Base-by-base conservation (phyloP, 768 basidiomycete genomes). In the Leccinum imitatum region DNA sequence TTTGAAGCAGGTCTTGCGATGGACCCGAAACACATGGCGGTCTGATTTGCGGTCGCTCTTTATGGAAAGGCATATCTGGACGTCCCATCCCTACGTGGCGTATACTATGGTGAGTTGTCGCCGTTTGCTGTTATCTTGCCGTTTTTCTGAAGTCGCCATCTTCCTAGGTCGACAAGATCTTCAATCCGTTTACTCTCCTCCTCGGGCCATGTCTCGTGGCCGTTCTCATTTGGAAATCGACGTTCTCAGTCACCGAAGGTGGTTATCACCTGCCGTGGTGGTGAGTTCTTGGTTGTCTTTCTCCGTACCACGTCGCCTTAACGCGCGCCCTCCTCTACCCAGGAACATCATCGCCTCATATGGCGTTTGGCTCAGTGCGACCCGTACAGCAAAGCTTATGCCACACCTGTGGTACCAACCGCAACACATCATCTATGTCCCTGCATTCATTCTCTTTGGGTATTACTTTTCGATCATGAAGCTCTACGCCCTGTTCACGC, bases 391-490 rank as follows among this genome's bases (percentile, higher is more conserved):
- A 67, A 96, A 96, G 75, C 85, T 87, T 3, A 75, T 91, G 11
- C 91, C 91, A 0, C 90, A 93, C 77, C 78, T 93, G 10, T 92
- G 90, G 89, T 70, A 86, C 57, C 77, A 85, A 33, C 91, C 91
- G 0, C 80, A 84, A 63, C 87, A 93, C 64, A 81, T 92, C 66
- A 84, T 93, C 63, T 84, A 89, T 69, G 89, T 93, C 6, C 90
- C 90, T n/a, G 89, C 87, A 15, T 92, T 90, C 75, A 90, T 96
- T 69, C 71, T 87, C 5, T 95, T 96, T 71, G 93, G 93, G 25
- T 96, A 96, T 71, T 95, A 95, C 76, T 96, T 96, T 69, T 88
- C 93, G 17, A 77, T 96, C 67, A 96, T 98, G 93, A 96, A 95
- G 76, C 64, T 96, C 50, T 96, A 96, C 73, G 93, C 93, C 33